Evolutionary conservation across 345 rosid genomes (phyloP).

Genomic region (Firmiana major): DNA sequence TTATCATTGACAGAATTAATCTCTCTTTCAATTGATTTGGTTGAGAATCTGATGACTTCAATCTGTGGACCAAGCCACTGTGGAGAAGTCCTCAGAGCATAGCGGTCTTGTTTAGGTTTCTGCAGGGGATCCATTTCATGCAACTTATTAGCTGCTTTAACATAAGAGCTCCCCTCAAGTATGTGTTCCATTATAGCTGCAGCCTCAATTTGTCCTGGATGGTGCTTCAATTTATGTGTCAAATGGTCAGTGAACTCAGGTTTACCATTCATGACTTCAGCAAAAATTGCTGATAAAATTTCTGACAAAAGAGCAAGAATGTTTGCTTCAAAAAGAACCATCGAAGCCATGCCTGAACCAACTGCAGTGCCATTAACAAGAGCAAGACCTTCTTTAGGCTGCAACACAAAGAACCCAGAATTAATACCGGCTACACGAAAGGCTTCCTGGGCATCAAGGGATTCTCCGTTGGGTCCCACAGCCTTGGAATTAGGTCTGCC

Average conservation of each 20-base stretch:
- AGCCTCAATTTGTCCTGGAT: conserved; percentile 54
- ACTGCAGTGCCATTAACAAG: conserved; percentile 63
- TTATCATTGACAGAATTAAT: conserved; percentile 57
- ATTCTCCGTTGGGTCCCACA: conserved; percentile 49
- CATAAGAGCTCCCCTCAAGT: conserved; percentile 38
- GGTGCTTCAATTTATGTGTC: conserved; percentile 53
- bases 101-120: conserved; percentile 52
- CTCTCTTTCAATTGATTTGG: conserved; percentile 48
- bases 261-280: conserved; percentile 49
- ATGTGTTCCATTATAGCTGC: conserved; percentile 58
- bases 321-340: conserved; percentile 43
- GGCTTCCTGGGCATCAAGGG: conserved; percentile 44
- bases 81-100: conserved; percentile 51
- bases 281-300: conserved; percentile 40
- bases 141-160: conserved; percentile 38
- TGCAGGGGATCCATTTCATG: conserved; percentile 46
- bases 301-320: conserved; percentile 33
- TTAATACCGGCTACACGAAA: conserved; percentile 39
- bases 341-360: conserved; percentile 64
- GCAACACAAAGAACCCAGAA: conserved; percentile 45
- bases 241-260: conserved; percentile 50
- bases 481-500: conserved; percentile 59
- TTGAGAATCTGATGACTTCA: conserved; percentile 43
- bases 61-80: conserved; percentile 57
- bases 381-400: conserved; percentile 72